Evolutionary conservation across 2,329 filamentous ascomycete species (phyloP).

Genomic region (Zymoseptoria passerinii): DNA sequence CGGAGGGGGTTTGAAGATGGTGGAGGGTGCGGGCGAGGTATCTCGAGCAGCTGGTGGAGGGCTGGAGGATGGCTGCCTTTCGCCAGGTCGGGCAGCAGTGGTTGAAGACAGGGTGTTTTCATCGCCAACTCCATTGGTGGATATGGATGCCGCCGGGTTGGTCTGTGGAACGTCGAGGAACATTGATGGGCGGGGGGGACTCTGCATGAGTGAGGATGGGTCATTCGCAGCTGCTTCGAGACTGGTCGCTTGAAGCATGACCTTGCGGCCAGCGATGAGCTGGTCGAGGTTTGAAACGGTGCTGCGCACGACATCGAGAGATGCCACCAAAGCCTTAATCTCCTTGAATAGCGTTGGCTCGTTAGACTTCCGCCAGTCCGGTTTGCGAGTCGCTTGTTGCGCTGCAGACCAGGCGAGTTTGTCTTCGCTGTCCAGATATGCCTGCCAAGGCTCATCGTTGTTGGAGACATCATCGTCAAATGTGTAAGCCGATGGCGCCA

Average conservation of each 20-base stretch:
- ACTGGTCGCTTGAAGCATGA: slow-evolving; percentile 41
- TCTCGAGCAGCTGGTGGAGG: neutral
- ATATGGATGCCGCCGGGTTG: neutral
- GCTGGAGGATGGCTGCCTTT: neutral
- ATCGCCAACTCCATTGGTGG: neutral
- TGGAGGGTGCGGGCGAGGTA: neutral
- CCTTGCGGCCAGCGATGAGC: slow-evolving; percentile 41
- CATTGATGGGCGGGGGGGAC: slow-evolving; percentile 9
- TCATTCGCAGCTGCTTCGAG: slow-evolving; percentile 28
- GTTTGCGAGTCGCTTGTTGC: slow-evolving; percentile 29
- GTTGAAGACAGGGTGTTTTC: neutral
- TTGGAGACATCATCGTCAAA: slow-evolving; percentile 31
- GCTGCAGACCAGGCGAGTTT: slow-evolving; percentile 16
- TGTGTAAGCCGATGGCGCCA: slow-evolving; percentile 15
- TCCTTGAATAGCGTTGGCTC: slow-evolving; percentile 36
- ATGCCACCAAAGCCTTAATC: slow-evolving; percentile 34
- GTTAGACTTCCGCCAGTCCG: slow-evolving; percentile 28
- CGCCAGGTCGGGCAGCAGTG: neutral
- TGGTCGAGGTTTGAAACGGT: slow-evolving; percentile 41
- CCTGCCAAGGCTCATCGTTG: slow-evolving; percentile 26
- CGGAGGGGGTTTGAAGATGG: slow-evolving; percentile 28
- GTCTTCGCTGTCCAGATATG: slow-evolving; percentile 30
- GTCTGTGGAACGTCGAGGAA: slow-evolving; percentile 9
- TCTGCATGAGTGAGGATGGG: slow-evolving; percentile 14
- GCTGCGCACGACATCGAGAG: slow-evolving; percentile 37